phyloP scores from a whole-genome alignment of 495 filamentous ascomycete genomes.

The Aspergillus conjunctus region DNA sequence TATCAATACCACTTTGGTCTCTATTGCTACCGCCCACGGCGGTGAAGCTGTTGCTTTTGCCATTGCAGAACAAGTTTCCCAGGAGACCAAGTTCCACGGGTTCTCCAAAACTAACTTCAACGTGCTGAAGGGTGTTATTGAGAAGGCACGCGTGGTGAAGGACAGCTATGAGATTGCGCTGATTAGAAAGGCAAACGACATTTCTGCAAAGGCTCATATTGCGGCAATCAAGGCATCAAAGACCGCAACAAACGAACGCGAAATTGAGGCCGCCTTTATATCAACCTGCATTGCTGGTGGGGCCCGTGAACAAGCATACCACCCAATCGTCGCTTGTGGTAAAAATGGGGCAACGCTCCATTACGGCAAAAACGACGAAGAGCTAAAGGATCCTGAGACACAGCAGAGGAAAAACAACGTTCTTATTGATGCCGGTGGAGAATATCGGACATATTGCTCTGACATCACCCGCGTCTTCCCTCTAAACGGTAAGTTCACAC shows the following conservation, averaged over 20 bases:
- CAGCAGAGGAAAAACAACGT: conserved; percentile 67
- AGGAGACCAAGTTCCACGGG: conserved; percentile 62
- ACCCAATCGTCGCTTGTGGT: conserved; percentile 78
- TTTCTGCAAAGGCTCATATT: conserved; percentile 75
- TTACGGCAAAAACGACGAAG: conserved; percentile 77
- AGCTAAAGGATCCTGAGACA: conserved; percentile 46
- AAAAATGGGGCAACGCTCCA: conserved; percentile 81
- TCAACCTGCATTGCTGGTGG: conserved; percentile 73
- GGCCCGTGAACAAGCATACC: conserved; percentile 78
- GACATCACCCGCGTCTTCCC: conserved; percentile 94
- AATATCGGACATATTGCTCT: conserved; percentile 77
- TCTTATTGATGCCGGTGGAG: conserved; percentile 81
- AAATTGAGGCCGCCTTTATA: conserved; percentile 79
- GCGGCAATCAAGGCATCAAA: conserved; percentile 67
- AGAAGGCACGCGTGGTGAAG: conserved; percentile 76
- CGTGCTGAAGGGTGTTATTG: conserved; percentile 73
- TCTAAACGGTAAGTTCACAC: conserved; percentile 71
- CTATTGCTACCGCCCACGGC: conserved; percentile 42
- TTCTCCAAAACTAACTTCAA: conserved; percentile 63
- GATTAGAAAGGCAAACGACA: conserved; percentile 77
- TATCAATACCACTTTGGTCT: conserved; percentile 63
- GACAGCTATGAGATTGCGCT: conserved; percentile 83
- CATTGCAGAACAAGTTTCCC: conserved; percentile 70
- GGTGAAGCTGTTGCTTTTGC: conserved; percentile 62
- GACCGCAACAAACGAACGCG: conserved; percentile 71